Conservation (phyloP, 768 basidiomycete species). For the Rhodotorula sphaerocarpa region DNA sequence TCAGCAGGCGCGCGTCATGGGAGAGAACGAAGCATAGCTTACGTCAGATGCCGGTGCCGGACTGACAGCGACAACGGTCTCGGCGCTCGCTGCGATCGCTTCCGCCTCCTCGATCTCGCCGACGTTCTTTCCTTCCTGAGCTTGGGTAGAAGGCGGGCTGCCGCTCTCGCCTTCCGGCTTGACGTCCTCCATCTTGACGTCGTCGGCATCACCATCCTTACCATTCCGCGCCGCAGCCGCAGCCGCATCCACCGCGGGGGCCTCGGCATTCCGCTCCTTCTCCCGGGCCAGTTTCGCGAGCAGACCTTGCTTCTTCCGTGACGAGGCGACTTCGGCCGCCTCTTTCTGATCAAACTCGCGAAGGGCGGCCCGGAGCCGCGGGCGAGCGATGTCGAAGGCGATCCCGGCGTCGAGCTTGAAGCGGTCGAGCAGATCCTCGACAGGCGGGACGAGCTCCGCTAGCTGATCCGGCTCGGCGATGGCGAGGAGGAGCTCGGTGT, state of each 20-base stretch:
- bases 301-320: slow-evolving; percentile 19
- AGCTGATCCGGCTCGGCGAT: slow-evolving; percentile 64
- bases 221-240: neutral
- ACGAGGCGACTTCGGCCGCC: neutral
- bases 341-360: slow-evolving; percentile 17
- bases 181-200: slow-evolving; percentile 36
- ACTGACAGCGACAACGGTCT: neutral
- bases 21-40: too few relatives aligned
- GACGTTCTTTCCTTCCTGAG: neutral
- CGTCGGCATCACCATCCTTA: slow-evolving; percentile 4
- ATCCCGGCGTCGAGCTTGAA: slow-evolving; percentile 78
- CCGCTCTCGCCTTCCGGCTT: neutral
- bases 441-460: slow-evolving; percentile 62
- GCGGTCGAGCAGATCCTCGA: slow-evolving; percentile 61
- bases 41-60: too few relatives aligned
- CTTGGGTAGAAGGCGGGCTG: neutral
- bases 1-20: neutral
- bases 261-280: slow-evolving; percentile 5
- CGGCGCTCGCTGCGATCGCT: slow-evolving; percentile 43
- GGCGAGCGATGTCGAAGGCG: slow-evolving; percentile 88
- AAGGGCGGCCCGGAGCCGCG: slow-evolving; percentile 42
- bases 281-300: slow-evolving; percentile 19
- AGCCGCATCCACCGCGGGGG: neutral
- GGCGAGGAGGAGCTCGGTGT: slow-evolving; percentile 70
- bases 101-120: neutral